These are phyloP conservation scores for Solanum dulcamara DNA, from an alignment of 257 asterid species.

Conservation along the genomic window DNA sequence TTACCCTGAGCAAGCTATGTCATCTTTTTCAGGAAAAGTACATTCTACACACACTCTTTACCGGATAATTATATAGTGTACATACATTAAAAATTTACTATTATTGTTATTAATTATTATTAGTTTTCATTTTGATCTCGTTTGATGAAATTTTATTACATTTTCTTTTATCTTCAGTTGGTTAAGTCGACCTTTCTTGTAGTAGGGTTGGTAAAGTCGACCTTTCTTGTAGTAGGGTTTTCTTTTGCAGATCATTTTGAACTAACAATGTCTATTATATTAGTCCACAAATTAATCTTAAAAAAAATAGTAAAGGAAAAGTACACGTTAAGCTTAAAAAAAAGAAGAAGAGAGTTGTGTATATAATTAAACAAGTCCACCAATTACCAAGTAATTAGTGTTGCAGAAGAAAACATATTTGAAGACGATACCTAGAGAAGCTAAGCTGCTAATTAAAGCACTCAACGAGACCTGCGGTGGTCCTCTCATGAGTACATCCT, in stretches of 20 bases:
- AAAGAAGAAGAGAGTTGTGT: background rate
- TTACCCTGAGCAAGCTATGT: background rate
- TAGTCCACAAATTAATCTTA: background rate
- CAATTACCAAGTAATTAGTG: background rate
- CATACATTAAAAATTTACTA: too few relatives aligned
- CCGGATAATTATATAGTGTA: background rate
- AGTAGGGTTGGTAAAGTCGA: background rate
- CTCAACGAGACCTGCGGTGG: background rate
- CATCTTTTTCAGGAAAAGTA: background rate
- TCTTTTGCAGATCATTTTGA: background rate
- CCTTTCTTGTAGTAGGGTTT: background rate
- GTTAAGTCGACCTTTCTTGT: background rate
- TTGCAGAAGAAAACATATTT: conserved; percentile 16
- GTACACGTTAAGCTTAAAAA: background rate
- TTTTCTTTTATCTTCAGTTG: background rate
- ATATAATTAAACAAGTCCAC: background rate
- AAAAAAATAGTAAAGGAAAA: background rate
- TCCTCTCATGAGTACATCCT: background rate
- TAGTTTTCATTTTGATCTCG: background rate
- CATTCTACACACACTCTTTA: background rate
- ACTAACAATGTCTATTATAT: background rate
- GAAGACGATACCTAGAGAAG: background rate
- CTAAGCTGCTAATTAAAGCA: background rate
- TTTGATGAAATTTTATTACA: background rate
- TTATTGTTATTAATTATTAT: background rate